phyloP scores from a whole-genome alignment of 495 filamentous ascomycete species.

The Hypoxylon trugodes region DNA sequence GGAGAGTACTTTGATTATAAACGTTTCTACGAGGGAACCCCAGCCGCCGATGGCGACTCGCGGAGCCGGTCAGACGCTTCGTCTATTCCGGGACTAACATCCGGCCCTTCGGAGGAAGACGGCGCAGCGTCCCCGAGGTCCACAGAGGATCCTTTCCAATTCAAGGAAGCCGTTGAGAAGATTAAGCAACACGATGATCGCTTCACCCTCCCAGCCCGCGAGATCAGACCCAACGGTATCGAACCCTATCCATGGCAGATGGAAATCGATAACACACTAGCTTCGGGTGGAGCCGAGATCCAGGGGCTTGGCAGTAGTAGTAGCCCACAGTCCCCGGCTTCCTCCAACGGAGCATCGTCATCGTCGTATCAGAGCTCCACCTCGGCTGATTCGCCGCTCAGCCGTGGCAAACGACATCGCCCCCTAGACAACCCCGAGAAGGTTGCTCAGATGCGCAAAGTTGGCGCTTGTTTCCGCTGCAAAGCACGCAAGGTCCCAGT shows the following conservation, averaged over 20 bases:
- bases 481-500: conserved; percentile 45
- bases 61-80: conserved; percentile 46
- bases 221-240: conserved; percentile 45
- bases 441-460: conserved; percentile 45
- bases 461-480: conserved; percentile 46
- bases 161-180: conserved; percentile 43
- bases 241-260: conserved; percentile 44
- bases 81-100: conserved; percentile 46
- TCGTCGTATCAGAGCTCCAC: conserved; percentile 26
- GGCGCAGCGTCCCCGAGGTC: conserved; percentile 45
- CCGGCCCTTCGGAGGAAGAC: conserved; percentile 46
- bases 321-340: conserved; percentile 33
- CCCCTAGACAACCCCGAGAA: conserved; percentile 45
- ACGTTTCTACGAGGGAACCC: conserved; percentile 41
- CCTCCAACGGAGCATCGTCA: conserved; percentile 28
- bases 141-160: conserved; percentile 43
- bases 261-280: conserved; percentile 42
- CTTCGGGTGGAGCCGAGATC: conserved; percentile 30
- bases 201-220: conserved; percentile 43
- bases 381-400: conserved; percentile 32
- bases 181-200: conserved; percentile 47
- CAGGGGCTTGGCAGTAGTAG: conserved; percentile 29
- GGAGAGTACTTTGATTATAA: conserved; percentile 46
- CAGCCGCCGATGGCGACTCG: conserved; percentile 44
- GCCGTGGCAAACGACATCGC: conserved; percentile 42